These are phyloP conservation scores for Cyberlindnera meyerae DNA, from an alignment of 805 yeast species.

Conservation along the genomic window DNA sequence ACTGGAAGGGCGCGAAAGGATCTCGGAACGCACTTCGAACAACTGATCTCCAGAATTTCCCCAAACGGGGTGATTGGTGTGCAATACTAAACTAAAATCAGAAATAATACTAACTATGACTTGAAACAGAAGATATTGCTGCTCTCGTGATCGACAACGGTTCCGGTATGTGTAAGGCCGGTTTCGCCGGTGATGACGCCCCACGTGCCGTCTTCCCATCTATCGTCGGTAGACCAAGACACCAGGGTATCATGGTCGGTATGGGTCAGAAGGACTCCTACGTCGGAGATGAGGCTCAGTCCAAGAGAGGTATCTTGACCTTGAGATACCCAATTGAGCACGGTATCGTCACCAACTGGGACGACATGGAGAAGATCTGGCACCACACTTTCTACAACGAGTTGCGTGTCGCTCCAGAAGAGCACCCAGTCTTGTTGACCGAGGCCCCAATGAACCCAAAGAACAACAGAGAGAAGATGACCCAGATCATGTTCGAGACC, in stretches of 20 bases:
- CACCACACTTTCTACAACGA: conserved; percentile 99
- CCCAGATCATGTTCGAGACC: conserved; percentile 98
- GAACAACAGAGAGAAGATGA: conserved; percentile 99
- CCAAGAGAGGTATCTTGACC: conserved; percentile 99
- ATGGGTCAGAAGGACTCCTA: conserved; percentile 99
- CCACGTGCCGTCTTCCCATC: conserved; percentile 99
- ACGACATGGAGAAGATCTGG: conserved; percentile 99
- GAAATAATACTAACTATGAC: conserved; percentile 14
- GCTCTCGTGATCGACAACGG: conserved; percentile 92
- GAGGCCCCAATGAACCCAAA: conserved; percentile 99
- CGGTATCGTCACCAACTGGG: conserved; percentile 99
- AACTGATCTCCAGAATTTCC: too few relatives aligned
- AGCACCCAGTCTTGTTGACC: conserved; percentile 97
- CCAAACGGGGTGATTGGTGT: background rate
- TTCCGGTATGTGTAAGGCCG: conserved; percentile 99
- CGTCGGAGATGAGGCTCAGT: conserved; percentile 99
- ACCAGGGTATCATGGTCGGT: conserved; percentile 99
- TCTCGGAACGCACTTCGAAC: too few relatives aligned
- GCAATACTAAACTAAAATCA: background rate
- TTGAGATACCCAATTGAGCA: conserved; percentile 99
- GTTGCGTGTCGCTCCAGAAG: conserved; percentile 99
- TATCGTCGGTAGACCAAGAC: conserved; percentile 99
- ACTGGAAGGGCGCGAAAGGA: conserved; percentile 1
- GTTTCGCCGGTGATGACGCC: conserved; percentile 99
- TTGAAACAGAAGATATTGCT: conserved; percentile 15